phyloP scores from a whole-genome alignment of 2,329 filamentous ascomycete genomes.

The Colletotrichum horii region DNA sequence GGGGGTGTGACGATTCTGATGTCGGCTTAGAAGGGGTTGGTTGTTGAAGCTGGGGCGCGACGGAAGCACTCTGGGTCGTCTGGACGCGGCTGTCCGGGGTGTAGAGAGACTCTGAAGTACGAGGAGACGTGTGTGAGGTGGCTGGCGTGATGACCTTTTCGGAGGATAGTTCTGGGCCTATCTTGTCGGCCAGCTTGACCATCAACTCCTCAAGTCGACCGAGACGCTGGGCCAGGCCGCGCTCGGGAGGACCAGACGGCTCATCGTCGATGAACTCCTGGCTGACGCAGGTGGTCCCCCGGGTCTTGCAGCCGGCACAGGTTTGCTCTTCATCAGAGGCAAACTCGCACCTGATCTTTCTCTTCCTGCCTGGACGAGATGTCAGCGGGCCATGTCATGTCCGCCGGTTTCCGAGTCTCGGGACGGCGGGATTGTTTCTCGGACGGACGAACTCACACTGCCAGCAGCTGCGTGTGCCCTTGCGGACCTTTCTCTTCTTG shows the following conservation, averaged over 20 bases:
- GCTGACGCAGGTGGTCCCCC: conserved; percentile 48
- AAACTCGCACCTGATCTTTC: conserved; percentile 58
- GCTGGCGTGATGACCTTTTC: conserved; percentile 19
- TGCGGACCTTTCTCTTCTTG: conserved; percentile 50
- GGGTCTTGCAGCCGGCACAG: conserved; percentile 51
- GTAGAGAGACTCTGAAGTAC: conserved; percentile 40
- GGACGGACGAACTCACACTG: conserved; percentile 50
- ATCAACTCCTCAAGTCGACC: conserved; percentile 52
- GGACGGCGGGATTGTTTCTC: background rate
- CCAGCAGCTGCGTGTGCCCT: conserved; percentile 64
- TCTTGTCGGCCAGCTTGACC: conserved; percentile 41
- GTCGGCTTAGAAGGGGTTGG: background rate
- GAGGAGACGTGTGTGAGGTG: conserved; percentile 35
- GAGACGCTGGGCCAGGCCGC: conserved; percentile 46
- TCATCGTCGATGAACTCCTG: conserved; percentile 50
- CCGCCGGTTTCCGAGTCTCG: background rate
- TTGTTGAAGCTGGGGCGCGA: background rate
- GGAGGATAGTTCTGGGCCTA: background rate
- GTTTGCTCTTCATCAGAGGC: conserved; percentile 37
- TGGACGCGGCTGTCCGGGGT: conserved; percentile 1
- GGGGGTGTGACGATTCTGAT: background rate
- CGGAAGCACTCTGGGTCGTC: conserved; percentile 26
- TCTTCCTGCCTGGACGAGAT: conserved; percentile 30
- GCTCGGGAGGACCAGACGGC: conserved; percentile 33
- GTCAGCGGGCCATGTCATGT: background rate